These are phyloP conservation scores for Cladosporium austrohemisphaericum DNA, from an alignment of 2,329 filamentous ascomycete species.

Conservation along the genomic window DNA sequence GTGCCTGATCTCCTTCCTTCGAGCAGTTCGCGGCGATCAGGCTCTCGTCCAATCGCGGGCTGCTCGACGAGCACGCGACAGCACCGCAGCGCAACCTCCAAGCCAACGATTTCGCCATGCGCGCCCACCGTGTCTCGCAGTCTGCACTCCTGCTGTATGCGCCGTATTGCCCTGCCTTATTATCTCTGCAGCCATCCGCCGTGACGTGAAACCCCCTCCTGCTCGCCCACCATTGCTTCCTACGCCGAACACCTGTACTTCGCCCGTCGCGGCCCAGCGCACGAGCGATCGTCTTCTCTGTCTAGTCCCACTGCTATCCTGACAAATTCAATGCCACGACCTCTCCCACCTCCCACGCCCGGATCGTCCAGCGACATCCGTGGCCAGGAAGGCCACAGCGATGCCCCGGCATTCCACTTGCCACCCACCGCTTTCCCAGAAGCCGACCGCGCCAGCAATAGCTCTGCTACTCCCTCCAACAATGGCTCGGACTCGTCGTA, in stretches of 20 bases:
- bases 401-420: constrained; percentile 67
- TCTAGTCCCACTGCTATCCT: constrained; percentile 20
- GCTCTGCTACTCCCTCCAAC: constrained; percentile 46
- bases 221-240: constrained; percentile 27
- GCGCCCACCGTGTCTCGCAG: constrained; percentile 6
- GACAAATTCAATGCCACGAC: constrained; percentile 58
- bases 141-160: not conserved
- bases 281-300: constrained; percentile 32
- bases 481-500: constrained; percentile 52
- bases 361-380: constrained; percentile 76
- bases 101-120: not conserved
- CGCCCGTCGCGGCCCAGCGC: constrained; percentile 22
- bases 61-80: constrained; percentile 11
- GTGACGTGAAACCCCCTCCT: constrained; percentile 5
- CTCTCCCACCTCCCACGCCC: constrained; percentile 68
- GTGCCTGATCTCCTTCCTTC: constrained; percentile 10
- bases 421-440: constrained; percentile 67
- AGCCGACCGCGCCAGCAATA: constrained; percentile 43
- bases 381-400: constrained; percentile 55
- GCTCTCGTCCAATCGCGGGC: constrained; percentile 9
- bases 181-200: not conserved
- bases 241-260: constrained; percentile 27
- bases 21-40: not conserved
- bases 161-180: constrained; percentile 2
- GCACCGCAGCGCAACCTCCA: not conserved